phyloP scores from a whole-genome alignment of 306 rosid species.

The Quercus bicolor region DNA sequence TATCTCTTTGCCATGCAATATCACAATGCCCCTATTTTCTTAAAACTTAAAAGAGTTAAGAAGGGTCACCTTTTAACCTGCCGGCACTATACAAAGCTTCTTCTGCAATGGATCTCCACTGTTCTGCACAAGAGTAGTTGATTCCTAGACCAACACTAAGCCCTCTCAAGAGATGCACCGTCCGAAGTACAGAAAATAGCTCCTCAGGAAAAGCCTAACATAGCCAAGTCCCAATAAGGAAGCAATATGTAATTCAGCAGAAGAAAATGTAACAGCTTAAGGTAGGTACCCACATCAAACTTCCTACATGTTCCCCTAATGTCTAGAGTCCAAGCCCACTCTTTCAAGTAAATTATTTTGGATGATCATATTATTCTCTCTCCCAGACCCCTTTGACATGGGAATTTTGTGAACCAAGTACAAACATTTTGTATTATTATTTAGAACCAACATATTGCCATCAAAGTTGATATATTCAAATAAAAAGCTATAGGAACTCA shows the following conservation, averaged over 20 bases:
- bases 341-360: too few species aligned
- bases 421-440: too few species aligned
- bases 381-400: too few species aligned
- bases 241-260: not conserved
- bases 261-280: conserved; percentile 11
- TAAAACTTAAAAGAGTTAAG: conserved; percentile 17
- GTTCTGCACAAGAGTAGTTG: conserved; percentile 94
- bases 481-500: too few species aligned
- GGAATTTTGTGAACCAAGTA: too few species aligned
- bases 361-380: too few species aligned
- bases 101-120: conserved; percentile 92
- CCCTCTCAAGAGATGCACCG: conserved; percentile 91
- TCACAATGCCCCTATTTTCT: not conserved
- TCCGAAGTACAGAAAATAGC: conserved; percentile 86
- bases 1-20: conserved; percentile 7
- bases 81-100: conserved; percentile 77
- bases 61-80: conserved; percentile 57
- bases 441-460: conserved; percentile 3
- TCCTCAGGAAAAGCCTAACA: conserved; percentile 90
- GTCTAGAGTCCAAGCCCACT: too few species aligned
- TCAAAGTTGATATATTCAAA: not conserved
- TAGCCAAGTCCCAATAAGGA: conserved; percentile 14
- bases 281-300: not conserved
- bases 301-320: conserved; percentile 1
- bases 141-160: conserved; percentile 94